These are phyloP conservation scores for Xenoacremonium recifei DNA, from an alignment of 2,329 filamentous ascomycete species.

Conservation along the genomic window DNA sequence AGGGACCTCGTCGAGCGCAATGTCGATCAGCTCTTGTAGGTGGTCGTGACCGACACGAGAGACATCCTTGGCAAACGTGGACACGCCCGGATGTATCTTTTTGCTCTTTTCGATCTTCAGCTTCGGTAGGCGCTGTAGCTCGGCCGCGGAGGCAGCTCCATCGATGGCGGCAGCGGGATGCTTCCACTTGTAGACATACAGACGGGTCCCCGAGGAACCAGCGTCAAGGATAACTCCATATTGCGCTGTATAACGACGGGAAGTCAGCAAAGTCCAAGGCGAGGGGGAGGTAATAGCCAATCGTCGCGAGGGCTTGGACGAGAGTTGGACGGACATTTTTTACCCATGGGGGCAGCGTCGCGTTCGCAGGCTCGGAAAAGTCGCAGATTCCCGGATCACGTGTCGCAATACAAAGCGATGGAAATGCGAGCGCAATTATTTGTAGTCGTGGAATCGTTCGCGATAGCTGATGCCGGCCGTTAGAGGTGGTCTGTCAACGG, in stretches of 20 bases:
- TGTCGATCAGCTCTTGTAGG: slow-evolving; percentile 73
- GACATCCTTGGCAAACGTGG: slow-evolving; percentile 79
- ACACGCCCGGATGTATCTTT: slow-evolving; percentile 92
- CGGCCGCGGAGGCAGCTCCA: slow-evolving; percentile 20
- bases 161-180: slow-evolving; percentile 66
- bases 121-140: slow-evolving; percentile 68
- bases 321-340: slow-evolving; percentile 38
- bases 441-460: not conserved
- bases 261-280: slow-evolving; percentile 12
- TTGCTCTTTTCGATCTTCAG: slow-evolving; percentile 85
- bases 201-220: slow-evolving; percentile 92
- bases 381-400: slow-evolving; percentile 1
- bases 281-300: not conserved
- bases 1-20: slow-evolving; percentile 79
- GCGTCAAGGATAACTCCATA: slow-evolving; percentile 97
- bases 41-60: slow-evolving; percentile 78
- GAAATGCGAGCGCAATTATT: not conserved
- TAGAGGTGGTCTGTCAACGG: slow-evolving; percentile 4
- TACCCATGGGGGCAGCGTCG: slow-evolving; percentile 29
- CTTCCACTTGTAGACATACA: slow-evolving; percentile 94
- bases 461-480: not conserved
- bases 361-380: not conserved
- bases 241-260: slow-evolving; percentile 44
- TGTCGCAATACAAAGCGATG: slow-evolving; percentile 1
- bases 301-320: slow-evolving; percentile 1